phyloP scores from a whole-genome alignment of 2,329 filamentous ascomycete genomes.

The Ampelomyces quisqualis region DNA sequence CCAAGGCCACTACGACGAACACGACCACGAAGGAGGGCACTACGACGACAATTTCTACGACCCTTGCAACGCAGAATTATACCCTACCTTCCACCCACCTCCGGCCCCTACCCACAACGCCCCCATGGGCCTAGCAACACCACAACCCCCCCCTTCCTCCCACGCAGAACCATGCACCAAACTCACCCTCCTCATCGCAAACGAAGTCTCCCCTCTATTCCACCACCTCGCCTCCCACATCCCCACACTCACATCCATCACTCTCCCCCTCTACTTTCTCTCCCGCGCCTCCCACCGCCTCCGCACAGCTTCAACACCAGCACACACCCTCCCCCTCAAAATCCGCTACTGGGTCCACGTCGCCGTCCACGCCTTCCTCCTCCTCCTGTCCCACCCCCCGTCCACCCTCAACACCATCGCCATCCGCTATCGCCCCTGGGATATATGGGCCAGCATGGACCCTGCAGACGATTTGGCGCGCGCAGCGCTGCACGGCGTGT shows the following conservation, averaged over 20 bases:
- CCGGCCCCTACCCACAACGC: slow-evolving; percentile 16
- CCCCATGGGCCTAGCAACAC: slow-evolving; percentile 32
- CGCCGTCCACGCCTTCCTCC: slow-evolving; percentile 28
- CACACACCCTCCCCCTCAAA: slow-evolving; percentile 30
- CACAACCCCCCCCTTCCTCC: slow-evolving; percentile 25
- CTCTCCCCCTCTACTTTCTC: slow-evolving; percentile 39
- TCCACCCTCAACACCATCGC: slow-evolving; percentile 22
- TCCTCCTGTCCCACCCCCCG: slow-evolving; percentile 24
- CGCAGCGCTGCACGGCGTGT: slow-evolving; percentile 31
- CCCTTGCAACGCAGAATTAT: slow-evolving; percentile 26
- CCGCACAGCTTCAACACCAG: slow-evolving; percentile 25
- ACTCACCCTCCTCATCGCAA: slow-evolving; percentile 33
- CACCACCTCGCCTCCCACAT: slow-evolving; percentile 28
- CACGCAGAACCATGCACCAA: slow-evolving; percentile 20
- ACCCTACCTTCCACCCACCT: slow-evolving; percentile 27
- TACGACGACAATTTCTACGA: slow-evolving; percentile 43
- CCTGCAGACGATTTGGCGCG: slow-evolving; percentile 31
- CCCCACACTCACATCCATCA: slow-evolving; percentile 33
- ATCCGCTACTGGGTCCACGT: slow-evolving; percentile 40
- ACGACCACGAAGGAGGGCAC: slow-evolving; percentile 36
- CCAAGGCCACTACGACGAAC: slow-evolving; percentile 34
- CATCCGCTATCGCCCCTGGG: slow-evolving; percentile 36
- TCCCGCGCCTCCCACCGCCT: slow-evolving; percentile 24
- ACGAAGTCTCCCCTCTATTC: slow-evolving; percentile 41
- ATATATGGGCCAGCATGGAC: slow-evolving; percentile 41